A percentile compares a stretch with the other conserved stretches of the same genome.
Evolutionary conservation across 495 filamentous ascomycete genomes (phyloP).

Genomic region (Penicillium malachiteum): DNA sequence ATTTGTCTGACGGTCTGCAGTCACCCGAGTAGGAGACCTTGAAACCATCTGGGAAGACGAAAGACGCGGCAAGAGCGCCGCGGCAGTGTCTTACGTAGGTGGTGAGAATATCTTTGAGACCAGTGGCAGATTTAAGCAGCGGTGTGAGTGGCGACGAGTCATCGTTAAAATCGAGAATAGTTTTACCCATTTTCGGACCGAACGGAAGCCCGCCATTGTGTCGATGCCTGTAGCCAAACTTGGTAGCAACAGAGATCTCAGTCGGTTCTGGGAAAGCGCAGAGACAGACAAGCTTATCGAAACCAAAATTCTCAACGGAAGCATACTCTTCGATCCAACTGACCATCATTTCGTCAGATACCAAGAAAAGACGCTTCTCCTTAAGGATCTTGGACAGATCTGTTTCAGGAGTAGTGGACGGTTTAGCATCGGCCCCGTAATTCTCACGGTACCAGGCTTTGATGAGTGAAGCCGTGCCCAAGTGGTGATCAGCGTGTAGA

Average conservation of each 20-base stretch:
- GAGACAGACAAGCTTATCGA: slow-evolving; percentile 56
- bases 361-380: slow-evolving; percentile 55
- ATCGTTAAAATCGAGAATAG: slow-evolving; percentile 28
- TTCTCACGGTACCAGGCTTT: slow-evolving; percentile 68
- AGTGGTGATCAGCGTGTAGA: slow-evolving; percentile 93
- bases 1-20: slow-evolving; percentile 71
- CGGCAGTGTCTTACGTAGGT: slow-evolving; percentile 73
- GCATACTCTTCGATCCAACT: slow-evolving; percentile 76
- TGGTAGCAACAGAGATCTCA: slow-evolving; percentile 19
- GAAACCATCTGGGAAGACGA: slow-evolving; percentile 77
- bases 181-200: slow-evolving; percentile 17
- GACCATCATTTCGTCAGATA: slow-evolving; percentile 64
- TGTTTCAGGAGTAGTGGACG: slow-evolving; percentile 26
- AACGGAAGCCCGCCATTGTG: slow-evolving; percentile 29
- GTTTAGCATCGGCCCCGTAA: slow-evolving; percentile 29
- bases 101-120: slow-evolving; percentile 47
- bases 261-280: slow-evolving; percentile 18
- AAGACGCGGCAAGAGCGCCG: slow-evolving; percentile 69
- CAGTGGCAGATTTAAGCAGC: slow-evolving; percentile 40
- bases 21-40: slow-evolving; percentile 92
- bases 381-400: slow-evolving; percentile 36
- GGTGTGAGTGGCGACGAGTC: slow-evolving; percentile 25
- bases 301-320: slow-evolving; percentile 73
- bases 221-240: slow-evolving; percentile 32
- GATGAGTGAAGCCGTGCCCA: slow-evolving; percentile 76